These are phyloP conservation scores for Trifolium subterraneum DNA, from an alignment of 306 rosid genomes.

Conservation along the genomic window DNA sequence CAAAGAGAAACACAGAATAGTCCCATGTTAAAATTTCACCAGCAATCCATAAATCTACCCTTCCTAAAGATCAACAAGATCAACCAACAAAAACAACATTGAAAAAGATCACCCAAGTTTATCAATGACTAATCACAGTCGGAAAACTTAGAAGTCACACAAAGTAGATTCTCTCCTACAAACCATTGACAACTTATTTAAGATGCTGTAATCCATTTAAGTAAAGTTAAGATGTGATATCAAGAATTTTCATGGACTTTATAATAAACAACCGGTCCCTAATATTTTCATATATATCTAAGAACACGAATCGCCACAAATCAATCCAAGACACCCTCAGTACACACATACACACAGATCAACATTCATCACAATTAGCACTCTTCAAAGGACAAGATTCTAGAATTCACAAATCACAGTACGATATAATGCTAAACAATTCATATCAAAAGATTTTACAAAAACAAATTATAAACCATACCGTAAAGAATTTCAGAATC, in stretches of 20 bases:
- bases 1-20: not conserved
- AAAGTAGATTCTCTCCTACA: not conserved
- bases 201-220: no score
- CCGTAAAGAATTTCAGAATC: constrained; percentile 12
- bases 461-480: constrained; percentile 9
- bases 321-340: not conserved
- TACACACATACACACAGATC: not conserved
- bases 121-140: not conserved
- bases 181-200: not conserved
- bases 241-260: not conserved
- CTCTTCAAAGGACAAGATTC: not conserved
- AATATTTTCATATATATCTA: not conserved
- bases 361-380: not conserved
- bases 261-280: not conserved
- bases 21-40: not conserved
- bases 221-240: no score
- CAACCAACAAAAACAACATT: not conserved
- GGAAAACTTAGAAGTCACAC: not conserved
- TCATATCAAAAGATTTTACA: not conserved
- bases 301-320: not conserved
- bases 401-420: not conserved
- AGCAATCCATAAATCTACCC: not conserved
- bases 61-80: not conserved
- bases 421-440: not conserved
- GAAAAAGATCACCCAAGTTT: no score